Percentiles rank a stretch among this genome's conserved stretches.
Evolutionary conservation across 257 asterid species (phyloP).

Genomic region (Lantana camara): DNA sequence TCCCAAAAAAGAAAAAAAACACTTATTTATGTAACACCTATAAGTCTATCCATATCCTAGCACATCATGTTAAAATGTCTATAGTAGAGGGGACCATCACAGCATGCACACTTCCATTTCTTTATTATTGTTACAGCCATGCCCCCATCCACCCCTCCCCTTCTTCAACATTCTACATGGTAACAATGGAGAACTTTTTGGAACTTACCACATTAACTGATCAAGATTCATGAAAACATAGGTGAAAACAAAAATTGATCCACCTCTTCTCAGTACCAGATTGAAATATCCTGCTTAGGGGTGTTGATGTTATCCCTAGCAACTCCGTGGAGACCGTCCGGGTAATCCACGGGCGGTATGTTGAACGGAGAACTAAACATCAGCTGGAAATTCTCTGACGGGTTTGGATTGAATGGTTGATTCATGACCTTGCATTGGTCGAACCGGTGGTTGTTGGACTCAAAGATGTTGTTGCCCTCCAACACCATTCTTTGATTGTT

Average conservation of each 20-base stretch:
- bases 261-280: conserved; percentile 53
- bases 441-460: conserved; percentile 26
- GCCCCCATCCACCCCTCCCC: conserved; percentile 25
- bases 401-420: conserved; percentile 43
- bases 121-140: conserved; percentile 46
- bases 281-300: conserved; percentile 53
- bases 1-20: conserved; percentile 1
- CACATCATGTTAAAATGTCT: conserved; percentile 38
- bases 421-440: conserved; percentile 49
- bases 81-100: conserved; percentile 11
- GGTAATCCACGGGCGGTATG: conserved; percentile 39
- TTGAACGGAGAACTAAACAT: conserved; percentile 70
- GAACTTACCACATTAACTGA: conserved; percentile 4
- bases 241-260: conserved; percentile 17
- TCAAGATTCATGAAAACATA: conserved; percentile 14
- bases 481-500: conserved; percentile 42
- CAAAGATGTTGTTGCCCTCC: conserved; percentile 45
- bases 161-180: conserved; percentile 36
- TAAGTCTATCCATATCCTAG: conserved; percentile 31
- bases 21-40: conserved; percentile 48
- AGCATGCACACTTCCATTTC: conserved; percentile 18
- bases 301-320: conserved; percentile 45
- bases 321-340: conserved; percentile 40
- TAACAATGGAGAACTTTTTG: conserved; percentile 19
- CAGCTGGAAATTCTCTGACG: conserved; percentile 51